phyloP scores from a whole-genome alignment of 345 rosid species.

The Tarenaya hassleriana region DNA sequence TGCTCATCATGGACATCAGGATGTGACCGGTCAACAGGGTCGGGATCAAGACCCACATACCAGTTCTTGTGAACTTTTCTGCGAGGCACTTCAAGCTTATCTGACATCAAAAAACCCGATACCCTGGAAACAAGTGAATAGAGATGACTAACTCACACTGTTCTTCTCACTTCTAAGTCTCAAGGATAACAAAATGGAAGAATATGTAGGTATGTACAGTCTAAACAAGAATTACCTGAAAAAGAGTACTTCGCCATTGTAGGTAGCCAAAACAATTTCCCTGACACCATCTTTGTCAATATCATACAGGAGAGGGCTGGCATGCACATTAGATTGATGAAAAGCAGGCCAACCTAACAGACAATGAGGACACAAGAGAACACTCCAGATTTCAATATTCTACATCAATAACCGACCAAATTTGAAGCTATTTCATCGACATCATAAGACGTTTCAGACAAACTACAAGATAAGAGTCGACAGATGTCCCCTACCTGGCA shows the following conservation, averaged over 20 bases:
- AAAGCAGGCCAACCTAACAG: constrained; percentile 97
- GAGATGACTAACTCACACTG: constrained; percentile 7
- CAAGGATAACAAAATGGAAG: constrained; percentile 3
- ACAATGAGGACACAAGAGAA: constrained; percentile 19
- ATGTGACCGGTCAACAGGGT: constrained; percentile 91
- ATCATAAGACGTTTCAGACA: neutral
- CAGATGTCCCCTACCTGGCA: constrained; percentile 60
- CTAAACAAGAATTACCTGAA: constrained; percentile 58
- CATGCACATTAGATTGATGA: constrained; percentile 96
- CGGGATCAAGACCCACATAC: constrained; percentile 78
- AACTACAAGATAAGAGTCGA: neutral
- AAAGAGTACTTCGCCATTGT: constrained; percentile 90
- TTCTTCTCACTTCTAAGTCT: neutral
- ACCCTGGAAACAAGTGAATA: constrained; percentile 43
- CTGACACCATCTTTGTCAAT: constrained; percentile 95
- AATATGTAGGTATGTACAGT: neutral
- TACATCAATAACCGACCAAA: neutral
- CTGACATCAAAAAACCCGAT: constrained; percentile 94
- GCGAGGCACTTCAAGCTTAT: constrained; percentile 87
- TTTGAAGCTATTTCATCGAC: neutral
- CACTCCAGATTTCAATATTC: neutral
- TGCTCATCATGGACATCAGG: constrained; percentile 81
- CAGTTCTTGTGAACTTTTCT: constrained; percentile 82
- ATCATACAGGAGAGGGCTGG: constrained; percentile 90
- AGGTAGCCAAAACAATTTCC: constrained; percentile 93